Conservation (phyloP, 2,329 filamentous ascomycete genomes). For the Colletotrichum musicola region DNA sequence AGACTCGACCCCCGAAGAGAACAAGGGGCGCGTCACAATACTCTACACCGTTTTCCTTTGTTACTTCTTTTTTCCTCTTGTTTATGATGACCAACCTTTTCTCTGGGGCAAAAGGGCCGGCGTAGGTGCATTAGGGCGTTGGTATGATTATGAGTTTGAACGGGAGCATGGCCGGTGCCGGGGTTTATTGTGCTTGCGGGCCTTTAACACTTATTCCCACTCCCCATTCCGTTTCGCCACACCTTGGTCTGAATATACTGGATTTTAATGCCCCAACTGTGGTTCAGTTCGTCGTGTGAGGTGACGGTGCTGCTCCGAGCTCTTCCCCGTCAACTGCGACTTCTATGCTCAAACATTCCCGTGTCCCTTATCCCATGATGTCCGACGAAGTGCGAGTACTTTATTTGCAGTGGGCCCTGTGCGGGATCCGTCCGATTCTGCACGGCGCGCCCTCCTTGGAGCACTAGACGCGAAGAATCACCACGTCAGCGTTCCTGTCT, state of each 20-base stretch:
- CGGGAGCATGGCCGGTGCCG: slow-evolving; percentile 36
- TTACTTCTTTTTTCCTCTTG: not conserved
- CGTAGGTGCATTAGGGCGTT: slow-evolving; percentile 36
- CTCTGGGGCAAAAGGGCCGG: slow-evolving; percentile 24
- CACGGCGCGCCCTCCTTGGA: too few species aligned
- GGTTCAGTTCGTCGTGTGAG: not conserved
- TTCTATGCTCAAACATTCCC: too few species aligned
- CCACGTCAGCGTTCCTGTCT: too few species aligned
- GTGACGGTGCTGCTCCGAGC: too few species aligned
- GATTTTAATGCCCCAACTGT: slow-evolving; percentile 15
- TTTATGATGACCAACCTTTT: slow-evolving; percentile 21
- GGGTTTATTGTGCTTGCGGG: slow-evolving; percentile 32
- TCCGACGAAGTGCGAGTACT: too few species aligned
- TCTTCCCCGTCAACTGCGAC: too few species aligned
- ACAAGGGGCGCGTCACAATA: too few species aligned
- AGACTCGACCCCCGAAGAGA: too few species aligned
- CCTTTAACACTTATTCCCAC: slow-evolving; percentile 30
- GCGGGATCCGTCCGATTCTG: too few species aligned
- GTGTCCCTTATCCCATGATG: too few species aligned
- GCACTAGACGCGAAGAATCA: too few species aligned
- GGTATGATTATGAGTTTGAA: slow-evolving; percentile 36
- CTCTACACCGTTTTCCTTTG: slow-evolving; percentile 31
- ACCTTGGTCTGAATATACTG: slow-evolving; percentile 36
- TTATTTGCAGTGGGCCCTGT: too few species aligned
- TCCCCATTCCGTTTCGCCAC: slow-evolving; percentile 27